Evolutionary conservation across 257 asterid species (phyloP).

Genomic region (Solanum chilense): DNA sequence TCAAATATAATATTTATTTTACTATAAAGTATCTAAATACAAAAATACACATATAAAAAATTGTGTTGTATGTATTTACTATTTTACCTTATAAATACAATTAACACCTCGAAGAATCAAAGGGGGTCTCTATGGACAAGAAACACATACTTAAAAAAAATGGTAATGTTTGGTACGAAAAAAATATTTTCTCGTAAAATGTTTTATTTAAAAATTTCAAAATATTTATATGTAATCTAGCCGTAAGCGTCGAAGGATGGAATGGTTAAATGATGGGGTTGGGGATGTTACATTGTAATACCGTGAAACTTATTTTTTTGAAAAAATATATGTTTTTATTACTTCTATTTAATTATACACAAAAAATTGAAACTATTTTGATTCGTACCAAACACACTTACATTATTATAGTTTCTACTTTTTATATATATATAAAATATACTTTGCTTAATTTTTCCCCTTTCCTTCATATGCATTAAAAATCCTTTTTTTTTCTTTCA

Average conservation of each 20-base stretch:
- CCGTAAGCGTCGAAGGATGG: accelerated
- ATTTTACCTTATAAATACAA: not conserved
- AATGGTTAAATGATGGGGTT: not conserved
- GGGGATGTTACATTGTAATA: not conserved
- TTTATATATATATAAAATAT: not conserved
- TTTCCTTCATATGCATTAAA: not conserved
- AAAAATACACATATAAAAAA: not conserved
- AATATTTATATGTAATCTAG: not conserved
- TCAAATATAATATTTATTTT: not conserved
- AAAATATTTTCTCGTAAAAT: too few relatives aligned
- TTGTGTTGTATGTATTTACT: not conserved
- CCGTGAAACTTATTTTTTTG: too few relatives aligned
- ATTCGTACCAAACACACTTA: not conserved
- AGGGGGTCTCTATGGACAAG: slow-evolving; percentile 1
- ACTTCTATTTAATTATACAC: too few relatives aligned
- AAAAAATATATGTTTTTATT: too few relatives aligned
- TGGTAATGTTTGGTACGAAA: too few relatives aligned
- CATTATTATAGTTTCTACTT: not conserved
- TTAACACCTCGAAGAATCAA: not conserved
- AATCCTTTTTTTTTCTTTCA: too few relatives aligned
- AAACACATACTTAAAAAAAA: not conserved
- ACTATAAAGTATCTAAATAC: not conserved
- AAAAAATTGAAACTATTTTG: not conserved
- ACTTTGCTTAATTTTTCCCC: not conserved
- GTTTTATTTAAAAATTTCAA: not conserved